Conservation (phyloP, 305 asterid species). For the Ruellia speciosa region DNA sequence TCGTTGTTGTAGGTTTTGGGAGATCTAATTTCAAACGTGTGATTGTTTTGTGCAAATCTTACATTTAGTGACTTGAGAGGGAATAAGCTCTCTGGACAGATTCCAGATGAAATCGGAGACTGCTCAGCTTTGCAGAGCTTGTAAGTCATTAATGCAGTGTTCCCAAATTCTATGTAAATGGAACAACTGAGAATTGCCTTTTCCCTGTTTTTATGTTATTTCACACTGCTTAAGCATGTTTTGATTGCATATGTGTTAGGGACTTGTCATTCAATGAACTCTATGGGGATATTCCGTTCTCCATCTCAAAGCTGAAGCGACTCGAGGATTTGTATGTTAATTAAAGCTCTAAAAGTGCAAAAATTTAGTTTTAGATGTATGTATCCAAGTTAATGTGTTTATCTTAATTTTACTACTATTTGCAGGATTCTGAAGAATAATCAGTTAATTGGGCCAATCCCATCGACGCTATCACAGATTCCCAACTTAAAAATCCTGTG, state of each 20-base stretch:
- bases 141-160: conserved; percentile 21
- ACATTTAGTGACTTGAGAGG: conserved; percentile 60
- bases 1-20: conserved; percentile 1
- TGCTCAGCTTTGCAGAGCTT: conserved; percentile 58
- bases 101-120: conserved; percentile 97
- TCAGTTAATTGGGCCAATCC: conserved; percentile 84
- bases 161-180: no score
- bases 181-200: no score
- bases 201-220: no score
- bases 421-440: conserved; percentile 68
- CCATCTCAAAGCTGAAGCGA: conserved; percentile 85
- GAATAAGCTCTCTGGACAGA: conserved; percentile 80
- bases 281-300: conserved; percentile 86
- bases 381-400: neutral
- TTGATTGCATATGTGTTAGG: conserved; percentile 27
- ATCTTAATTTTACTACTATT: neutral
- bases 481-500: conserved; percentile 84
- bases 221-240: no score
- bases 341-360: neutral
- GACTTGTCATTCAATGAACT: conserved; percentile 85
- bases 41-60: neutral
- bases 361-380: neutral
- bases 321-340: conserved; percentile 68
- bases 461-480: conserved; percentile 92
- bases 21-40: no score